Conservation (phyloP, 257 asterid species). For the Solanum sejunctum region DNA sequence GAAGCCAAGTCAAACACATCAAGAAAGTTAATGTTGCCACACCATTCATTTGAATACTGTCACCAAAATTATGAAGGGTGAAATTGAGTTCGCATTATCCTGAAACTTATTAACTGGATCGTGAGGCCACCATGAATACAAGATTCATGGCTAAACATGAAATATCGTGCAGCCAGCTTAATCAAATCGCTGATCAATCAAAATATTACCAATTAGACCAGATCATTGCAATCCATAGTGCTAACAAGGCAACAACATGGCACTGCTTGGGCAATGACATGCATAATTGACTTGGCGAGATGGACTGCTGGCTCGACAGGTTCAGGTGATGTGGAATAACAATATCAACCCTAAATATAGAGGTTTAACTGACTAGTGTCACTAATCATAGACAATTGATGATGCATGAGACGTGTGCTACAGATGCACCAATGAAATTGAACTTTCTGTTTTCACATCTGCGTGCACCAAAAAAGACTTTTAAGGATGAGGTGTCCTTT, state of each 20-base stretch:
- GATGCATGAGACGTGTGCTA: neutral
- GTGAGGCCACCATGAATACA: neutral
- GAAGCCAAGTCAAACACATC: neutral
- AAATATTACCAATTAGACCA: neutral
- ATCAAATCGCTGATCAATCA: neutral
- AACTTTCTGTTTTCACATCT: neutral
- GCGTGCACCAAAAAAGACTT: neutral
- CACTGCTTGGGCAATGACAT: neutral
- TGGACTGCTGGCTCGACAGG: neutral
- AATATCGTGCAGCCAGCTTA: neutral
- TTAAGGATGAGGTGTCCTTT: neutral
- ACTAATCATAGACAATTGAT: neutral
- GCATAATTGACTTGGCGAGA: neutral
- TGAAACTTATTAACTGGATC: neutral
- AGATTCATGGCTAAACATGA: neutral
- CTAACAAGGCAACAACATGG: neutral
- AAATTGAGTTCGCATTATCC: neutral
- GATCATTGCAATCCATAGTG: neutral
- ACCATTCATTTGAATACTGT: neutral
- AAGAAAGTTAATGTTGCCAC: neutral
- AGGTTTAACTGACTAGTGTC: neutral
- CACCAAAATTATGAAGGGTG: neutral
- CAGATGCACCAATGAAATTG: neutral
- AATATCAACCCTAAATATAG: neutral
- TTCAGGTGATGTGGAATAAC: neutral